Evolutionary conservation across 192 early-diverging fungal species (phyloP).

Genomic region (Podila epigama): DNA sequence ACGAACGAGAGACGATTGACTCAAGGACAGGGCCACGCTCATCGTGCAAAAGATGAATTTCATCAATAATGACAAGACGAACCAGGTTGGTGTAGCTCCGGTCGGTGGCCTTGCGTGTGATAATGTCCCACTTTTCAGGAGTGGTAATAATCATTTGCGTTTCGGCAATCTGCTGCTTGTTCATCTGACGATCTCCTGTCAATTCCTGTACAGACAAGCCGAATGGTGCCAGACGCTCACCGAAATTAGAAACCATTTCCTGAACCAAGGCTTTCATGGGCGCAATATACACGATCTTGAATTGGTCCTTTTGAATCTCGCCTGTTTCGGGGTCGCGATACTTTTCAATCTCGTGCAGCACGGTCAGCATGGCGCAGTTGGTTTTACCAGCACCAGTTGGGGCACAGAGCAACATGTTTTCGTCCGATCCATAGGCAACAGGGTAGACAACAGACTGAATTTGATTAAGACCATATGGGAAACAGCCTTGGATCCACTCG

Average conservation of each 20-base stretch:
- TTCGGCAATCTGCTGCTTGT: constrained; percentile 95
- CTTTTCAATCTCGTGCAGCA: constrained; percentile 88
- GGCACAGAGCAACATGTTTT: constrained; percentile 96
- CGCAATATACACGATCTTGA: constrained; percentile 99
- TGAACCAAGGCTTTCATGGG: constrained; percentile 99
- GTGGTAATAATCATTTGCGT: constrained; percentile 99
- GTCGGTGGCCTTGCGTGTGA: constrained; percentile 95
- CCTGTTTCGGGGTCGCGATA: constrained; percentile 77
- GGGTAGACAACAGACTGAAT: constrained; percentile 91
- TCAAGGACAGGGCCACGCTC: constrained; percentile 97
- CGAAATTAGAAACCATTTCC: constrained; percentile 96
- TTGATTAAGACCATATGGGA: constrained; percentile 84
- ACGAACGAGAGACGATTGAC: constrained; percentile 86
- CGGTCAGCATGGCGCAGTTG: constrained; percentile 96
- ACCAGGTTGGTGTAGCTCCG: constrained; percentile 90
- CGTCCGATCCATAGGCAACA: constrained; percentile 87
- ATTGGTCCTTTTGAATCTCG: constrained; percentile 77
- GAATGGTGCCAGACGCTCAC: constrained; percentile 71
- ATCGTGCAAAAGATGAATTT: constrained; percentile 97
- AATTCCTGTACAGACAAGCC: constrained; percentile 95
- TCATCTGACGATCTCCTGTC: constrained; percentile 96
- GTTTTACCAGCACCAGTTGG: constrained; percentile 99
- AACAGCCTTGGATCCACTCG: constrained; percentile 81
- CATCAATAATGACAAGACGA: constrained; percentile 93
- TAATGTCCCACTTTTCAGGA: constrained; percentile 99